Base-by-base conservation (phyloP, 768 basidiomycete genomes). In the Pulveroboletus sp. region DNA sequence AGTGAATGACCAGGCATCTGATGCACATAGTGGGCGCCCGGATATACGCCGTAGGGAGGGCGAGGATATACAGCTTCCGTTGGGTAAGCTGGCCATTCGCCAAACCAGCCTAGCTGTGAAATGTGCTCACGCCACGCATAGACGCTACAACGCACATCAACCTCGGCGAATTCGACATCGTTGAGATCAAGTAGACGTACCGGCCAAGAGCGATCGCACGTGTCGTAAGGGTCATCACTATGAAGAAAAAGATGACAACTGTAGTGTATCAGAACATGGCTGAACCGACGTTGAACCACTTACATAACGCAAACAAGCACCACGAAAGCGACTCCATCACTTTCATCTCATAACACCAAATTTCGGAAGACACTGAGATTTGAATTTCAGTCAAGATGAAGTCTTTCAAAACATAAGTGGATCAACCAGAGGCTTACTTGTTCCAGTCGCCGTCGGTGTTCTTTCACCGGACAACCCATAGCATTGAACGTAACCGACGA, bases 291-390 rank as follows among this genome's bases (percentile, higher is more conserved):
- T 50, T 22, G 32, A 39, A 14, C 45, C 36, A 64, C 76, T 27
- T 35, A 79, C 78, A 73, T 40, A 76, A 57, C 49, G 73, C 72
- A 60, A 89, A 90, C 44, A 80, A 68, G 61, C 79, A 73, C 89
- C 89, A 90, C 1, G 88, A 89, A 63, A 90, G 79, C 2, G 85
- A 86, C 56, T 89, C 79, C 29, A 88, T 74, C 39, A 82, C 82
- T 66, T 85, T 87, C 83, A 89, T 86, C 61, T 88, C 79, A 63
- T 86, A 85, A 63, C 89, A 91, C 56, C 76, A 89, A 23, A 70
- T 63, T 56, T 72, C 71, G 8, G 68, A 67, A 43, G 77, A 76
- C 48, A 79, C 89, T 89, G 45, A n/a, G n/a, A n/a, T n/a, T n/a
- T n/a, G n/a, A 8, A n/a, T 32, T 36, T 46, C n/a, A 44, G 10